Conservation (phyloP, 352 stramenopile species). For the Phytophthora tubulina region DNA sequence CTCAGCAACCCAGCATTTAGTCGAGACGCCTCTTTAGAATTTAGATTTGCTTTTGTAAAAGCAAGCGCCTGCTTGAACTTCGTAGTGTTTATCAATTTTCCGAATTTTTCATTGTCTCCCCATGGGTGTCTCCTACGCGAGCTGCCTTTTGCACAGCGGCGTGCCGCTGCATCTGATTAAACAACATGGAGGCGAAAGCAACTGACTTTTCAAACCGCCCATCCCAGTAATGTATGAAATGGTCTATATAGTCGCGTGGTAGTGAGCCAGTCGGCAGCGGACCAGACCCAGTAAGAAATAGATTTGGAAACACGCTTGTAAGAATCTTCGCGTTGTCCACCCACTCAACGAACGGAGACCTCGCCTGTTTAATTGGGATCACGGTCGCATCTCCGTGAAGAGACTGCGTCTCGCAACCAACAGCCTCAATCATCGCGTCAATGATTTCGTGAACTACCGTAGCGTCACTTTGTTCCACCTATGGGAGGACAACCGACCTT, state of each 20-base stretch:
- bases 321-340: slow-evolving; percentile 21
- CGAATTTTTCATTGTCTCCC: slow-evolving; percentile 10
- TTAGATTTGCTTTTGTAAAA: slow-evolving; percentile 4
- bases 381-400: neutral
- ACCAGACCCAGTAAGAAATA: too few species aligned
- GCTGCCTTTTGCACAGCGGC: slow-evolving; percentile 16
- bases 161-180: slow-evolving; percentile 31
- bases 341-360: slow-evolving; percentile 16
- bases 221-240: slow-evolving; percentile 30
- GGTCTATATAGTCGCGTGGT: neutral
- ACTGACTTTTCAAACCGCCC: slow-evolving; percentile 18
- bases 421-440: neutral
- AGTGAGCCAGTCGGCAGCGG: too few species aligned
- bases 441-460: slow-evolving; percentile 11
- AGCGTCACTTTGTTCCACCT: slow-evolving; percentile 1
- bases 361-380: slow-evolving; percentile 7
- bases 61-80: slow-evolving; percentile 2
- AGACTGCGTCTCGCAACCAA: neutral
- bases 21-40: slow-evolving; percentile 3
- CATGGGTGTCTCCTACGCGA: neutral
- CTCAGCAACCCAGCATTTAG: slow-evolving; percentile 31
- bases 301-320: slow-evolving; percentile 16
- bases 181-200: slow-evolving; percentile 8
- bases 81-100: slow-evolving; percentile 1
- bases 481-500: neutral